Evolutionary conservation across 2,329 filamentous ascomycete species (phyloP), one percentile per base, ranked within the genome.

Genomic region (Pseudocercospora eumusae): DNA sequence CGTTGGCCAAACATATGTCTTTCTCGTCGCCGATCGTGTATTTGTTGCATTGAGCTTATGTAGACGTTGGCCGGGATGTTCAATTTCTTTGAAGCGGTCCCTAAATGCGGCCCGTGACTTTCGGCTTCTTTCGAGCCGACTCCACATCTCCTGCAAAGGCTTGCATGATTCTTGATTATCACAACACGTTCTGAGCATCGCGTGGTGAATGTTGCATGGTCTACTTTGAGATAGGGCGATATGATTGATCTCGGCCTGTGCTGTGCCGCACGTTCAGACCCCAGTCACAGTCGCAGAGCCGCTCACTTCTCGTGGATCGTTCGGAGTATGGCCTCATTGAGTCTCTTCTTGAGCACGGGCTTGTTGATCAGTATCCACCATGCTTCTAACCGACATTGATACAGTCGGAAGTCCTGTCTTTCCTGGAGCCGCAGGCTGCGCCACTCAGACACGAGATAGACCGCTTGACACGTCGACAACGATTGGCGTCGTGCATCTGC

Each of bases 351-450:
- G 28, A 40, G 53, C 53, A 56, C 53, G 53, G 20, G 3, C 31
- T 25, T 42, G 53, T 20, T 40, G 31, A 56, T 56, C 53, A 36
- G 53, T 56, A 56, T 56, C 53, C 53, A 56, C 53, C n/a, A 23
- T 18, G 7, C 31, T 25, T 11, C 25, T 56, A 56, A 56, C 53
- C 53, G 28, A 56, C 53, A 56, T 56, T 56, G 53, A 56, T 40
- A 56, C 28, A 40, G 27, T 20, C 15, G 23, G 47, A 21, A 50
- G 9, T 50, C 47, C 15, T 20, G 15, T 25, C 47, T 50, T 25
- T 25, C 21, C 47, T 50, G 23, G 21, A n/a, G 47, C 47, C 23
- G 47, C 23, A 23, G 23, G 15, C 20, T 10, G 23, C 11, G 47
- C 25, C 47, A 21, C 21, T 20, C 21, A 47, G 4, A 47, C 11